Percentiles rank a stretch among this genome's conserved stretches.
Evolutionary conservation across 2,329 filamentous ascomycete genomes (phyloP).

Genomic region (Apiospora malaysiana): DNA sequence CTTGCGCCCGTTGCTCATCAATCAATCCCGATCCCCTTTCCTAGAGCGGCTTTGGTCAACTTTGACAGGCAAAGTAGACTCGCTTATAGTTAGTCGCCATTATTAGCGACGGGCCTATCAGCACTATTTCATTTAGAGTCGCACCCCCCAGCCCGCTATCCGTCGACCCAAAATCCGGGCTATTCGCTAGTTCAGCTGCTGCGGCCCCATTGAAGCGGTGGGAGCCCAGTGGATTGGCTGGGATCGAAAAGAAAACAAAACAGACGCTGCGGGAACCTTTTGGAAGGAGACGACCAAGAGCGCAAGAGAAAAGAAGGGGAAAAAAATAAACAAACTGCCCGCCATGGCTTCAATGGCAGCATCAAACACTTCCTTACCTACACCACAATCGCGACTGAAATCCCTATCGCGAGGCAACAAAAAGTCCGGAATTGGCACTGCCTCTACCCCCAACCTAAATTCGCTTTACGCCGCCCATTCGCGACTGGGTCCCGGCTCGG

Average conservation of each 20-base stretch:
- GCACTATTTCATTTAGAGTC: constrained; percentile 17
- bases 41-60: background rate
- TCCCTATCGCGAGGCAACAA: constrained; percentile 42
- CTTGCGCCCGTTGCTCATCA: constrained; percentile 11
- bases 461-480: constrained; percentile 57
- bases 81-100: background rate
- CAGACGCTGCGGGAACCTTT: constrained; percentile 13
- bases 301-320: background rate
- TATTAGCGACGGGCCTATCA: background rate
- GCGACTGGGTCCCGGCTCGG: constrained; percentile 46
- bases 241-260: constrained; percentile 17
- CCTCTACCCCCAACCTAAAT: constrained; percentile 66
- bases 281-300: background rate
- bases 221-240: constrained; percentile 18
- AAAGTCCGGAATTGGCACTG: constrained; percentile 48
- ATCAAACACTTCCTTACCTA: constrained; percentile 41
- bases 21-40: constrained; percentile 2
- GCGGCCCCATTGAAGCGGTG: constrained; percentile 15
- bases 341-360: constrained; percentile 20
- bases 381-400: constrained; percentile 34
- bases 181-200: background rate
- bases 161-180: constrained; percentile 9
- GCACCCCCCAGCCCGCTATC: background rate
- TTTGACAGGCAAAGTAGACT: background rate
- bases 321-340: background rate